A percentile compares a stretch with the other conserved stretches of the same genome.
Evolutionary conservation across 306 rosid genomes (phyloP).

Genomic region (Potentilla sterilis): DNA sequence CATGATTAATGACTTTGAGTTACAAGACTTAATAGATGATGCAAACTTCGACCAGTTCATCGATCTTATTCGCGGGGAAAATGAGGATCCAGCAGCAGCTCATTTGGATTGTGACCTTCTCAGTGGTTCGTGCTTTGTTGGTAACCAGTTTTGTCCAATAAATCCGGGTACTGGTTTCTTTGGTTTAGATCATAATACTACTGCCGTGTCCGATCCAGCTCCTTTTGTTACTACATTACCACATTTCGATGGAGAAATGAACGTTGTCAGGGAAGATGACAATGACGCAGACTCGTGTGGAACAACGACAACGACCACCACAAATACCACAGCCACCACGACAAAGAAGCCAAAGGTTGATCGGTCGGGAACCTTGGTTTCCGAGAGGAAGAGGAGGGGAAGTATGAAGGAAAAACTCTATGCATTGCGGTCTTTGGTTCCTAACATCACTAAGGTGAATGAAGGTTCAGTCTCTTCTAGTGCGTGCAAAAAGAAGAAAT

Average conservation of each 20-base stretch:
- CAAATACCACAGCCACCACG: conserved; percentile 13
- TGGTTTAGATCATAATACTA: conserved; percentile 1
- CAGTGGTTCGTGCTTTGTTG: conserved; percentile 42
- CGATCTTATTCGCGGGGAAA: conserved; percentile 65
- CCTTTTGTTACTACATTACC: conserved; percentile 45
- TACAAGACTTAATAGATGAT: conserved; percentile 52
- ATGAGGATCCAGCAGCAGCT: conserved; percentile 27
- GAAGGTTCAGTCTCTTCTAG: neutral
- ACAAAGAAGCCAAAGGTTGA: conserved; percentile 50
- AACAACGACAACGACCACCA: conserved; percentile 22
- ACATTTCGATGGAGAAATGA: conserved; percentile 35
- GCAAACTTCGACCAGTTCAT: conserved; percentile 65
- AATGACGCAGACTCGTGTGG: conserved; percentile 46
- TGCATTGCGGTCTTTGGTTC: conserved; percentile 80
- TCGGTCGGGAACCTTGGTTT: conserved; percentile 69
- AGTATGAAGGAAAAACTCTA: conserved; percentile 91
- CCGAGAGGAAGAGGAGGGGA: conserved; percentile 76
- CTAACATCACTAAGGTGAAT: conserved; percentile 78
- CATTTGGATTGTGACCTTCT: conserved; percentile 46
- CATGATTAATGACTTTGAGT: conserved; percentile 47
- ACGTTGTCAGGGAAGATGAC: conserved; percentile 25
- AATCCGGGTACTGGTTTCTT: neutral
- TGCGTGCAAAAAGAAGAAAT: neutral
- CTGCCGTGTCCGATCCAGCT: conserved; percentile 34
- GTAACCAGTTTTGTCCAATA: conserved; percentile 31